Evolutionary conservation across 495 filamentous ascomycete genomes (phyloP), one percentile per base, ranked within the genome.

Genomic region (Podospora appendiculata): DNA sequence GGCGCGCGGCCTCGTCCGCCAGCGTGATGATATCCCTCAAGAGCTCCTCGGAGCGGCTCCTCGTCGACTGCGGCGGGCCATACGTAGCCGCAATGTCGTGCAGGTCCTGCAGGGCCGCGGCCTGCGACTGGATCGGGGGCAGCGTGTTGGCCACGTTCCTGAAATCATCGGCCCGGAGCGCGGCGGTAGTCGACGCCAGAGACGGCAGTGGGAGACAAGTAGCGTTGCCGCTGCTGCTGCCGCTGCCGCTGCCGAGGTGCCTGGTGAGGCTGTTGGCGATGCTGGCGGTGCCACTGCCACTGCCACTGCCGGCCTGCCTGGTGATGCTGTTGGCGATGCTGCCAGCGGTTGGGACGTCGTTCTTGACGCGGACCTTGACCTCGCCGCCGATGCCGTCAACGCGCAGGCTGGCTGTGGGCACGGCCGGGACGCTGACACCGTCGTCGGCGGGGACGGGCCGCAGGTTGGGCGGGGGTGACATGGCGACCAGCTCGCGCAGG

Each of bases 401-500:
- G 16, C 70, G 52, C 0, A 76, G 54, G 39, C 62, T 50, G 10
- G 38, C 32, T 25, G 48, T 50, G 6, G 48, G 48, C 6, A 38
- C 17, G 10, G 14, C 38, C 10, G 44, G 12, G 11, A 14, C 44
- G 11, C 25, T 32, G 6, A 13, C 32, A 9, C 14, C 18, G 39
- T 16, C 8, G 5, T 38, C 8, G 1, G 46, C 45, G 4, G 58
- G 48, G 10, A 42, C 41, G 5, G 59, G 54, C 9, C 54, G 41
- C 32, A 62, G 57, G 25, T 62, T 61, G 10, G 68, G 64, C 13
- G 59, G 58, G 13, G 66, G 64, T 9, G 60, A 51, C 52, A 52
- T 55, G 47, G 58, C 46, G 18, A 73, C 66, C 2, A 95, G 74
- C 18, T 82, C 79, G 57, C 84, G 77, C 9, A 95, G 78, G 33